These are phyloP conservation scores for Cadophora sp. DNA, from an alignment of 2,329 filamentous ascomycete genomes.

Conservation along the genomic window DNA sequence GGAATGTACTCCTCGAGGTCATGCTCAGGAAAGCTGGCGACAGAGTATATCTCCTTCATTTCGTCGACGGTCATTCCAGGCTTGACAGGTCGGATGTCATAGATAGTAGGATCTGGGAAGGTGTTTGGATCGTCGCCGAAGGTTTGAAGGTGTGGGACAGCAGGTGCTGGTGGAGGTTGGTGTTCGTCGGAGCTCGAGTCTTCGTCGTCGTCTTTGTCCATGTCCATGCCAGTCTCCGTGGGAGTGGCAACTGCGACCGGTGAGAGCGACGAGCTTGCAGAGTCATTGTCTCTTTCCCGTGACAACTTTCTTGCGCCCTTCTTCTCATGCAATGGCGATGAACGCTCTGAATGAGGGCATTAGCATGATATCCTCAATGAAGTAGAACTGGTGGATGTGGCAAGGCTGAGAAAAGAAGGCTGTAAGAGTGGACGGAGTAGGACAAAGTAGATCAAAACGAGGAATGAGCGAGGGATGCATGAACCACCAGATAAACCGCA, in stretches of 20 bases:
- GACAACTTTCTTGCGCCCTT: conserved; percentile 35
- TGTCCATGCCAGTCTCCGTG: conserved; percentile 57
- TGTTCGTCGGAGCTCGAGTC: conserved; percentile 61
- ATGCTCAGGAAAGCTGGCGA: conserved; percentile 80
- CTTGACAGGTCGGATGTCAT: conserved; percentile 82
- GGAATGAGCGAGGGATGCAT: background rate
- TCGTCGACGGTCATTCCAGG: conserved; percentile 84
- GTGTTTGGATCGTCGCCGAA: conserved; percentile 92
- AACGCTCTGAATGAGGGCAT: conserved; percentile 27
- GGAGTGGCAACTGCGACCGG: conserved; percentile 58
- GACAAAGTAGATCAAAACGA: background rate
- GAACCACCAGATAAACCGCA: background rate
- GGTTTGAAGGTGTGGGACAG: conserved; percentile 73
- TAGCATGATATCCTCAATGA: background rate
- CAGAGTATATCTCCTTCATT: conserved; percentile 86
- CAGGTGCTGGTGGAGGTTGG: conserved; percentile 65
- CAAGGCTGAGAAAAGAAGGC: background rate
- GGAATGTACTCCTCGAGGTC: conserved; percentile 87
- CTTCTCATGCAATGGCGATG: conserved; percentile 38
- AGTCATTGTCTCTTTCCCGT: conserved; percentile 52
- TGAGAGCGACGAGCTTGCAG: conserved; percentile 65
- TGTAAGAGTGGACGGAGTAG: background rate
- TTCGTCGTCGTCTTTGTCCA: conserved; percentile 61
- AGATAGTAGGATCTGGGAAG: conserved; percentile 91
- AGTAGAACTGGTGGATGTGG: background rate